Conservation (phyloP, 129 eudicot genomes). For the Rutidosis leptorrhynchoides region DNA sequence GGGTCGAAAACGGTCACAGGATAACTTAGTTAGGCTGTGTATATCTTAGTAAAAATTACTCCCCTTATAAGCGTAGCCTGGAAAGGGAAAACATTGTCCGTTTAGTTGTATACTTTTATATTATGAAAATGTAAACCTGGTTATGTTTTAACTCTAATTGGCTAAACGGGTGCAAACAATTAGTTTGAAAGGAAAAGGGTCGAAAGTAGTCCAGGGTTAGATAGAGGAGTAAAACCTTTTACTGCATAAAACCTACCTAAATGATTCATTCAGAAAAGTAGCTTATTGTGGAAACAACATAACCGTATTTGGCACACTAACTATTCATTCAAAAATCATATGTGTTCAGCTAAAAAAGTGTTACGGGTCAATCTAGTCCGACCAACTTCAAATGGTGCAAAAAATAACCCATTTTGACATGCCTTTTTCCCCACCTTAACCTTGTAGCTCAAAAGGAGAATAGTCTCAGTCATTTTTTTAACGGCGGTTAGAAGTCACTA, state of each 20-base stretch:
- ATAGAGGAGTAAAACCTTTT: background rate
- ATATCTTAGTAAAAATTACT: too few species aligned
- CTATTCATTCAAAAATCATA: background rate
- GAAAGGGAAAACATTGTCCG: too few species aligned
- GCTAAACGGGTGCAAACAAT: background rate
- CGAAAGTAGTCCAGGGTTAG: background rate
- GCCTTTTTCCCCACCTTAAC: slow-evolving; percentile 1
- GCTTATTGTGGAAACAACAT: background rate
- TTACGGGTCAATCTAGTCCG: background rate
- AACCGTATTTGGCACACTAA: background rate
- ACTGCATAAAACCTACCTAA: background rate
- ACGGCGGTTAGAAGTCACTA: too few species aligned
- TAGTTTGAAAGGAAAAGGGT: background rate
- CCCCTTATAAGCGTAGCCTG: too few species aligned
- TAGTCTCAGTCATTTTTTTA: background rate
- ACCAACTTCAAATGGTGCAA: background rate
- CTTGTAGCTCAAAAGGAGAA: background rate
- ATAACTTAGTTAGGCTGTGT: too few species aligned
- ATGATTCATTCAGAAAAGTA: background rate
- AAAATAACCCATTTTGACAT: background rate
- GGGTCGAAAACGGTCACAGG: too few species aligned
- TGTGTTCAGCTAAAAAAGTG: background rate
- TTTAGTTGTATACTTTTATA: background rate
- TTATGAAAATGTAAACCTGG: background rate
- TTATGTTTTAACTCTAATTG: slow-evolving; percentile 3